These are phyloP conservation scores for Neopestalotiopsis clavispora DNA, from an alignment of 2,329 filamentous ascomycete species.

Conservation along the genomic window DNA sequence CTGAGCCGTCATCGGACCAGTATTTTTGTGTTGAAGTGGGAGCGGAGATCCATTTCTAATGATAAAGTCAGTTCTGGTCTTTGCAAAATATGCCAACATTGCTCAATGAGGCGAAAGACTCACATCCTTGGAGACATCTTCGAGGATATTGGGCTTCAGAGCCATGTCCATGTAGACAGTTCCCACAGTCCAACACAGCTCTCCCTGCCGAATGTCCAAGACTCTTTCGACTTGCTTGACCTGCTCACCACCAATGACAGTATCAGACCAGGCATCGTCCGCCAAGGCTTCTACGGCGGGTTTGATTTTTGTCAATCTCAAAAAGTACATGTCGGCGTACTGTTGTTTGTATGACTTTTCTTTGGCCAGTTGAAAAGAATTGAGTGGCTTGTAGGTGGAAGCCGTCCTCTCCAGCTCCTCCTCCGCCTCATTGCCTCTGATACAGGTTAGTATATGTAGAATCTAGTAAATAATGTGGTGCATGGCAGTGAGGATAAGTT, in stretches of 20 bases:
- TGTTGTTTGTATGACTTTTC: slow-evolving; percentile 86
- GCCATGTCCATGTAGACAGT: slow-evolving; percentile 98
- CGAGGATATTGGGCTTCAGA: slow-evolving; percentile 92
- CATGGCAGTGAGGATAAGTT: slow-evolving; percentile 12
- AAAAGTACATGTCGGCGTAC: slow-evolving; percentile 97
- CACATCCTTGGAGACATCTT: slow-evolving; percentile 93
- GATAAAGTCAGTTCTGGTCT: slow-evolving; percentile 12
- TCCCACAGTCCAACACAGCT: slow-evolving; percentile 93
- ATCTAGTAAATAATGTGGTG: background rate
- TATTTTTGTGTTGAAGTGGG: slow-evolving; percentile 81
- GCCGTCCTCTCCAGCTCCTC: slow-evolving; percentile 55
- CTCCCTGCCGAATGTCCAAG: slow-evolving; percentile 91
- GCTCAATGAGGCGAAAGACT: slow-evolving; percentile 30
- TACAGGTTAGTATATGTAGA: background rate
- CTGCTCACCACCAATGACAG: slow-evolving; percentile 77
- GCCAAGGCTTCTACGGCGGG: slow-evolving; percentile 79
- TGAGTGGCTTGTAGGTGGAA: slow-evolving; percentile 73
- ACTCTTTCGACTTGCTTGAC: slow-evolving; percentile 84
- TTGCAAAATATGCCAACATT: slow-evolving; percentile 9
- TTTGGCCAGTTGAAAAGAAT: slow-evolving; percentile 75
- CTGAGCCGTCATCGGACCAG: slow-evolving; percentile 61
- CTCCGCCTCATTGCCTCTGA: slow-evolving; percentile 42
- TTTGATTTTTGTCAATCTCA: slow-evolving; percentile 87
- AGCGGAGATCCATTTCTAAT: slow-evolving; percentile 81
- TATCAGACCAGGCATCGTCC: slow-evolving; percentile 75